Conservation (phyloP, 2,329 filamentous ascomycete species). For the Fusarium sp. region DNA sequence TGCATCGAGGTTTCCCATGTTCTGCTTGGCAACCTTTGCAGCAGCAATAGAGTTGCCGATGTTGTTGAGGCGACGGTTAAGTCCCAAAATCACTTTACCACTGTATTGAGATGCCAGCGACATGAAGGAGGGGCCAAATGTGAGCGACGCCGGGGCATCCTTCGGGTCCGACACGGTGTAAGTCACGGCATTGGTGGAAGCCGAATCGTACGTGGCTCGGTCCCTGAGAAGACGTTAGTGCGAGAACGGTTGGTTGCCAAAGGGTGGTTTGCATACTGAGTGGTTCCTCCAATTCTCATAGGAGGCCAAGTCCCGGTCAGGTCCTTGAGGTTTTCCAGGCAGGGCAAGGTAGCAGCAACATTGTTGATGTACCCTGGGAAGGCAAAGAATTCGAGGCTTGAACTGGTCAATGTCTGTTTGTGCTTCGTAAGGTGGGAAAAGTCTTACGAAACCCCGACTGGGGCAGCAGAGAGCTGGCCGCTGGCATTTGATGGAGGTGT, state of each 20-base stretch:
- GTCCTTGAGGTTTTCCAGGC: slow-evolving; percentile 63
- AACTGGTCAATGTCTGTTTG: not conserved
- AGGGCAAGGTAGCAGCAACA: slow-evolving; percentile 62
- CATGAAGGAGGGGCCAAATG: slow-evolving; percentile 65
- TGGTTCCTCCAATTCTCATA: slow-evolving; percentile 69
- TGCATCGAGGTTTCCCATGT: slow-evolving; percentile 62
- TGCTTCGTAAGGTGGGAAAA: not conserved
- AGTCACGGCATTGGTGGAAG: slow-evolving; percentile 58
- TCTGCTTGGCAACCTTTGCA: slow-evolving; percentile 56
- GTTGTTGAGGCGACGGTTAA: slow-evolving; percentile 66
- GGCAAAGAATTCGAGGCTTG: slow-evolving; percentile 66
- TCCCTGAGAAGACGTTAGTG: slow-evolving; percentile 45
- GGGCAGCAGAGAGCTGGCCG: slow-evolving; percentile 52
- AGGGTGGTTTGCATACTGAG: slow-evolving; percentile 51
- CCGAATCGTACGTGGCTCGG: slow-evolving; percentile 62
- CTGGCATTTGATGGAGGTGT: slow-evolving; percentile 48
- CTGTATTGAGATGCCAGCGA: slow-evolving; percentile 60
- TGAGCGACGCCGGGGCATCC: slow-evolving; percentile 62
- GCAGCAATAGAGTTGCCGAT: slow-evolving; percentile 66
- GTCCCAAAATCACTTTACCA: slow-evolving; percentile 63
- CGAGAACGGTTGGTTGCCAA: not conserved
- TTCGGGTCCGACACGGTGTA: slow-evolving; percentile 61
- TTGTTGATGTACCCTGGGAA: slow-evolving; percentile 67
- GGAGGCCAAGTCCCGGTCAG: slow-evolving; percentile 65
- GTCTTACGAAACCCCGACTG: slow-evolving; percentile 59